These are phyloP conservation scores for Gardenia jasminoides DNA, from an alignment of 257 asterid species.

Conservation along the genomic window DNA sequence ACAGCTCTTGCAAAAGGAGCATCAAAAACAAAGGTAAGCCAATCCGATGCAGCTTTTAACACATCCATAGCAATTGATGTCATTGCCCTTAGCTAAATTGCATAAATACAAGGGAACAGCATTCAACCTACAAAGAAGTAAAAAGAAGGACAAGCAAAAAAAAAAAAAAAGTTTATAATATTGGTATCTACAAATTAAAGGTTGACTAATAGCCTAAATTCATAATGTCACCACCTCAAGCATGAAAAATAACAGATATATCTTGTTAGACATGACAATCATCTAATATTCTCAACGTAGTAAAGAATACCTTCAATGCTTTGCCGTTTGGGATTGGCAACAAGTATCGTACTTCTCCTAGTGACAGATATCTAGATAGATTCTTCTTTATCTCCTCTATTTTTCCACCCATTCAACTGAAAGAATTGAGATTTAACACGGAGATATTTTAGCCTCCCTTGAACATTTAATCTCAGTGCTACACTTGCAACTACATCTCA, in stretches of 20 bases:
- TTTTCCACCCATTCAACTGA: background rate
- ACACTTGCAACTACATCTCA: no score
- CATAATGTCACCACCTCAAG: background rate
- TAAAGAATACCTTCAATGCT: background rate
- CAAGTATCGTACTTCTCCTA: background rate
- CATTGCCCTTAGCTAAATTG: conserved; percentile 25
- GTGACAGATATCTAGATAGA: background rate
- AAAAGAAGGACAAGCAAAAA: background rate
- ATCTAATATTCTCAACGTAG: background rate
- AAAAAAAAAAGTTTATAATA: background rate
- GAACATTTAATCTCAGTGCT: no score
- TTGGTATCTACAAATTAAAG: background rate
- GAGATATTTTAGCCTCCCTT: no score
- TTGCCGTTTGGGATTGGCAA: background rate
- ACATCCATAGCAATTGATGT: conserved; percentile 42
- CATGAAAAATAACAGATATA: background rate
- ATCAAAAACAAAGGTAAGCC: conserved; percentile 59
- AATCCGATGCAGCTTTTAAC: conserved; percentile 61
- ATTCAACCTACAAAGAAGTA: background rate
- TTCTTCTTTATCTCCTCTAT: no score
- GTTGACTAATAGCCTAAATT: background rate
- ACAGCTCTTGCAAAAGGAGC: conserved; percentile 82
- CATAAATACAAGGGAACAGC: conserved; percentile 2
- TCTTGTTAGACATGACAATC: background rate
- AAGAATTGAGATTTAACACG: background rate